Percentiles rank a stretch among this genome's conserved stretches.
Evolutionary conservation across 768 basidiomycete species (phyloP).

Genomic region (Pulveroboletus sp.): DNA sequence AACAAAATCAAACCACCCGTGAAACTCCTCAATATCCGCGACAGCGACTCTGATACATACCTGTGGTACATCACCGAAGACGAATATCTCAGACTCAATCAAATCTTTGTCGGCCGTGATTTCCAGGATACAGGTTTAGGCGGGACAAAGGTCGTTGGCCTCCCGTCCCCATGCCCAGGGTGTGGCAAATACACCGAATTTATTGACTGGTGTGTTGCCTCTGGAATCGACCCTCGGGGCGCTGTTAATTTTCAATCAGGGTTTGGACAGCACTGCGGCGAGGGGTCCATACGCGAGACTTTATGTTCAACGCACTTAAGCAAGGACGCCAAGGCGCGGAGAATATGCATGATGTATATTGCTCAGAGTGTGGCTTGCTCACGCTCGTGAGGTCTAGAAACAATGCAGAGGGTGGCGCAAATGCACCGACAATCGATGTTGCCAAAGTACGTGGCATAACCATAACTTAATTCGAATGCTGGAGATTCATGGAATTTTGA

Average conservation of each 20-base stretch:
- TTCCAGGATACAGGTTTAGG: constrained; percentile 13
- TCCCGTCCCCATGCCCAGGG: constrained; percentile 4
- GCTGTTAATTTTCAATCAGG: not conserved
- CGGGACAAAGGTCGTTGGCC: constrained; percentile 12
- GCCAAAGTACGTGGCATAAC: constrained; percentile 1
- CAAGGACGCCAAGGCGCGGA: constrained; percentile 13
- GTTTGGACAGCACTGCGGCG: constrained; percentile 16
- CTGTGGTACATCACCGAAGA: constrained; percentile 19
- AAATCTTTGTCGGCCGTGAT: constrained; percentile 10
- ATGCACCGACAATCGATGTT: constrained; percentile 8
- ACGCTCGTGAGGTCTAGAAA: constrained; percentile 12
- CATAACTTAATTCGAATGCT: not conserved
- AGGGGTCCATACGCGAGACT: constrained; percentile 16
- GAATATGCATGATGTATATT: constrained; percentile 18
- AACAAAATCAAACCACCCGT: constrained; percentile 10
- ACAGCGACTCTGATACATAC: not conserved
- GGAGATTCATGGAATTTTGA: no score
- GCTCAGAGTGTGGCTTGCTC: constrained; percentile 16
- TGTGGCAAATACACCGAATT: constrained; percentile 19
- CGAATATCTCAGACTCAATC: constrained; percentile 14
- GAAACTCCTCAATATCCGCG: not conserved
- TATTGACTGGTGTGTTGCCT: constrained; percentile 5
- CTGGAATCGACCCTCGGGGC: not conserved
- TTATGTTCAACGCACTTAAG: constrained; percentile 16
- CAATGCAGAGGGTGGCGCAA: constrained; percentile 12